These are phyloP conservation scores for Fusarium keratoplasticum DNA, from an alignment of 2,329 filamentous ascomycete species.

Conservation along the genomic window DNA sequence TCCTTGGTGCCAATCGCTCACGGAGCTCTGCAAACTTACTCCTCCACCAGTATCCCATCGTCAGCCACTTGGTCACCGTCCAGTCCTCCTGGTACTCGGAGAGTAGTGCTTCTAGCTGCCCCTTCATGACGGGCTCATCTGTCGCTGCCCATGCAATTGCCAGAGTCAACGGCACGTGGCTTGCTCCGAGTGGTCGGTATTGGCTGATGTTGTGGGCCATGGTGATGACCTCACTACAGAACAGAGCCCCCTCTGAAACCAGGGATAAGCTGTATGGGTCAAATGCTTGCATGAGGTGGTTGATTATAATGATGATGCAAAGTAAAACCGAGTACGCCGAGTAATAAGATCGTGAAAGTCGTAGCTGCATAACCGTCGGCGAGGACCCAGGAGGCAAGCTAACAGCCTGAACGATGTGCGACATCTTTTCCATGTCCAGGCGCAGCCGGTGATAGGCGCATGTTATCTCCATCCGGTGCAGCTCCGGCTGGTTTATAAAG, in stretches of 20 bases:
- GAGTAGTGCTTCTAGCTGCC: constrained; percentile 16
- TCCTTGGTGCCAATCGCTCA: constrained; percentile 10
- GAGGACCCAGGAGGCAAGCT: constrained; percentile 14
- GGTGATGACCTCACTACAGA: constrained; percentile 21
- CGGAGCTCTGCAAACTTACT: constrained; percentile 25
- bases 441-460: constrained; percentile 28
- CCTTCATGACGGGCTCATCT: constrained; percentile 25
- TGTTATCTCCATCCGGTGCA: constrained; percentile 32
- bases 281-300: constrained; percentile 33
- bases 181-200: constrained; percentile 28
- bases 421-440: constrained; percentile 24
- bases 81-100: constrained; percentile 33
- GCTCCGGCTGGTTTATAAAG: constrained; percentile 33
- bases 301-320: constrained; percentile 14
- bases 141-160: constrained; percentile 33
- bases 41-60: constrained; percentile 32
- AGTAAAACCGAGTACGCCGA: constrained; percentile 27
- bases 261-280: constrained; percentile 26
- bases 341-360: constrained; percentile 15
- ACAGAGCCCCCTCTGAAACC: constrained; percentile 20
- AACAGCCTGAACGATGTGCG: constrained; percentile 26
- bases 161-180: constrained; percentile 25
- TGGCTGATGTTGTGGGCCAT: constrained; percentile 18
- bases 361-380: constrained; percentile 23
- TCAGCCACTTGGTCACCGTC: constrained; percentile 24